Evolutionary conservation across 2,329 filamentous ascomycete species (phyloP).

Genomic region (Aspergillus sp.): DNA sequence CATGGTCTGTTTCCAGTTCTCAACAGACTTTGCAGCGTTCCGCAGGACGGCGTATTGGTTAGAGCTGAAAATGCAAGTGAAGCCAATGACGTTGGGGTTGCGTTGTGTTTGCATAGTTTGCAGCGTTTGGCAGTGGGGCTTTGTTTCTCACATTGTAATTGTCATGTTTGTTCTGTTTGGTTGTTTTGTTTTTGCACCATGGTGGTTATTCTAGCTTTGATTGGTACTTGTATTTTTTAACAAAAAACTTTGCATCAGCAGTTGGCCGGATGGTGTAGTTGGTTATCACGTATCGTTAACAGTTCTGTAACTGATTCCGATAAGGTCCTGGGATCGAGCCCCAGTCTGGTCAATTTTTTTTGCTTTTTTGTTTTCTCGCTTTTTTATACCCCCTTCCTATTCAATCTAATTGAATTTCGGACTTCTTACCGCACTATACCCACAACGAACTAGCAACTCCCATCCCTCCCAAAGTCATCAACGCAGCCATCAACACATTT

Average conservation of each 20-base stretch:
- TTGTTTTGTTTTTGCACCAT: conserved; percentile 7
- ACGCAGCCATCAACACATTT: conserved; percentile 82
- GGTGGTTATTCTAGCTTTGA: background rate
- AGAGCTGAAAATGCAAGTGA: no score
- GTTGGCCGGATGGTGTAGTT: conserved; percentile 24
- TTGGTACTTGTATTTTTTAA: no score
- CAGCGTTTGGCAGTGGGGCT: conserved; percentile 1
- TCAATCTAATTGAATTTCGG: background rate
- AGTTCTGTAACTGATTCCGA: conserved; percentile 8
- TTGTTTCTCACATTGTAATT: background rate
- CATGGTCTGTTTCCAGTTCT: no score
- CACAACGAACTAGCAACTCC: conserved; percentile 37
- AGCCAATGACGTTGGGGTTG: conserved; percentile 11
- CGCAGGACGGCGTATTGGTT: no score
- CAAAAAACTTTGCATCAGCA: no score
- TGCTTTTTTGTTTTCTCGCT: background rate
- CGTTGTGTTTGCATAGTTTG: conserved; percentile 9
- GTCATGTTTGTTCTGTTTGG: conserved; percentile 8
- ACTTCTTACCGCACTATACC: conserved; percentile 5
- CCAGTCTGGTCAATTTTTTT: conserved; percentile 5
- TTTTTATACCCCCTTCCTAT: background rate
- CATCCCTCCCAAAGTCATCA: conserved; percentile 76
- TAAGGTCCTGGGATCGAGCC: conserved; percentile 7
- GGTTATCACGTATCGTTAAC: conserved; percentile 30
- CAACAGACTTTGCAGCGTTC: no score